phyloP scores from a whole-genome alignment of 129 eudicot species.

The Kitagawia praeruptora region DNA sequence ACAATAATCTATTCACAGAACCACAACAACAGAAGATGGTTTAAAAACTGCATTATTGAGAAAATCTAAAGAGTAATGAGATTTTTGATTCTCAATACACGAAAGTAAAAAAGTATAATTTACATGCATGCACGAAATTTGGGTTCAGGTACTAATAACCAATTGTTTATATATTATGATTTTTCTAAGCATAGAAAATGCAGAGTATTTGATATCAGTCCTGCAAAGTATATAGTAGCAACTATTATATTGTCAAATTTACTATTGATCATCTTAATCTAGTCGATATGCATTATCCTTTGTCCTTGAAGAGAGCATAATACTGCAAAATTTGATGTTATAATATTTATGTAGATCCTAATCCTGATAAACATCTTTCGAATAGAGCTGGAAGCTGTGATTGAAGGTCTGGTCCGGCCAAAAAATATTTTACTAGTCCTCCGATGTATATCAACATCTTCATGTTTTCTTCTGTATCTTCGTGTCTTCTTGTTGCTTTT shows the following conservation, averaged over 20 bases:
- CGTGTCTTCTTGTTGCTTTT: conserved; percentile 23
- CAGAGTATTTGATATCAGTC: not conserved
- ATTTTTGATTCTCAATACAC: not conserved
- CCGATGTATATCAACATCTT: not conserved
- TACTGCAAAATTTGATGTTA: not conserved
- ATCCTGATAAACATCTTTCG: not conserved
- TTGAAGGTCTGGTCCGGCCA: not conserved
- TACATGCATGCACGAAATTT: not conserved
- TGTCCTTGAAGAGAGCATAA: not conserved
- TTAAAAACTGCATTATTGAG: not conserved
- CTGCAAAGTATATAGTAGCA: not conserved
- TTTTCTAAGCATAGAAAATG: not conserved
- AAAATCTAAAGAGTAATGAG: not conserved
- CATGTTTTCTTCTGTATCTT: not conserved
- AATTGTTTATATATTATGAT: not conserved
- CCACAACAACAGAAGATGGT: not conserved
- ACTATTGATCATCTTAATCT: not conserved
- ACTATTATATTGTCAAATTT: not conserved
- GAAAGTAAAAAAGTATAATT: not conserved
- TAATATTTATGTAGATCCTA: not conserved
- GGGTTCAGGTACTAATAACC: not conserved
- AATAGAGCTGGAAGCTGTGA: not conserved
- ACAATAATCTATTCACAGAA: not conserved
- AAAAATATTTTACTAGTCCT: not conserved
- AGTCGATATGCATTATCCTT: not conserved